These are phyloP conservation scores for Spathaspora hagerdaliae DNA, from an alignment of 805 yeast species.

Conservation along the genomic window DNA sequence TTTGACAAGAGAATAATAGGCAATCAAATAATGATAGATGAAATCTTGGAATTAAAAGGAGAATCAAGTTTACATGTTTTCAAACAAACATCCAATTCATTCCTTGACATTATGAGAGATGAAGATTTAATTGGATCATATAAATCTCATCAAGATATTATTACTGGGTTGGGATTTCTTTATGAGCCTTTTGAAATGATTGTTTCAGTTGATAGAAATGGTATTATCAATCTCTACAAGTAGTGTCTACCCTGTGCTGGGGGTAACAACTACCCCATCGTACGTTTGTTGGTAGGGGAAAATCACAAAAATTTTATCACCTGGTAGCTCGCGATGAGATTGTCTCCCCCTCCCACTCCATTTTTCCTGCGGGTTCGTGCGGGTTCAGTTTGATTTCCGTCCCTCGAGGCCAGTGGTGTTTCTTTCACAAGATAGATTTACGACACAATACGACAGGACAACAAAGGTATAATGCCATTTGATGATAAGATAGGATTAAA, in stretches of 20 bases:
- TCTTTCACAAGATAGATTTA: background rate
- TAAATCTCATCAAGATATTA: conserved; percentile 4
- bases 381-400: no score
- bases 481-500: conserved; percentile 66
- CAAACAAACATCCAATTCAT: background rate
- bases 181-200: conserved; percentile 55
- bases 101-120: background rate
- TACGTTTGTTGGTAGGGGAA: no score
- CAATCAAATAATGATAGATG: background rate
- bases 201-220: conserved; percentile 64
- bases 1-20: conserved; percentile 1
- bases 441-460: background rate
- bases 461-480: conserved; percentile 15
- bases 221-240: conserved; percentile 57
- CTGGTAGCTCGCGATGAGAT: no score
- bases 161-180: conserved; percentile 40
- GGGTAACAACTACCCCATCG: no score
- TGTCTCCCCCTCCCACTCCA: no score
- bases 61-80: background rate
- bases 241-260: conserved; percentile 11
- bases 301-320: no score
- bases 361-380: no score
- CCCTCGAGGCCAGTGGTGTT: no score
- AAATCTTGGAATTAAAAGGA: background rate
- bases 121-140: background rate